These are phyloP conservation scores for Colletotrichum simmondsii DNA, from an alignment of 2,329 filamentous ascomycete species.

Conservation along the genomic window DNA sequence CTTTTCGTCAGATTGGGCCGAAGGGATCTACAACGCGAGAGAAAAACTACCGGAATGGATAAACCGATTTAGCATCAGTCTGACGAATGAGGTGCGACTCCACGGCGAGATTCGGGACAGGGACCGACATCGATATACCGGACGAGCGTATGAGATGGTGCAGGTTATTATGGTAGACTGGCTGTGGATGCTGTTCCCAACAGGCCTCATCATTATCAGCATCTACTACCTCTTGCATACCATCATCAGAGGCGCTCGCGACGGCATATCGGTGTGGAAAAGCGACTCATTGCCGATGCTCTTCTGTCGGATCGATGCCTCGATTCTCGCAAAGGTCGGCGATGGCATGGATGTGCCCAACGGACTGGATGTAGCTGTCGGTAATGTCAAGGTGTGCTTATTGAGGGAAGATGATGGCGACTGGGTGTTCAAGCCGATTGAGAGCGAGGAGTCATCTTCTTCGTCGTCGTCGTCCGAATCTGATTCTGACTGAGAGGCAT, in stretches of 20 bases:
- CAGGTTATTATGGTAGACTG: constrained; percentile 47
- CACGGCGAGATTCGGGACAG: constrained; percentile 39
- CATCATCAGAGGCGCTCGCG: constrained; percentile 46
- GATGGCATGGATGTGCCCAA: constrained; percentile 49
- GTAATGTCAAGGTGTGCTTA: constrained; percentile 46
- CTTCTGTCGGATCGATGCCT: constrained; percentile 48
- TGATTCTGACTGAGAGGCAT: constrained; percentile 10
- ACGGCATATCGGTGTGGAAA: constrained; percentile 51
- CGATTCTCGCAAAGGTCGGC: constrained; percentile 43
- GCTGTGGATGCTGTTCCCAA: constrained; percentile 50
- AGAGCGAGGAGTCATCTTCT: constrained; percentile 26
- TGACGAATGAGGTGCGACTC: constrained; percentile 49
- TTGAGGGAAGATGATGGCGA: constrained; percentile 45
- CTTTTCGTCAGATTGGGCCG: constrained; percentile 51
- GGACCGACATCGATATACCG: constrained; percentile 39
- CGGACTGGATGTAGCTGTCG: constrained; percentile 46
- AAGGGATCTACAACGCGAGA: constrained; percentile 48
- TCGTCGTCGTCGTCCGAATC: constrained; percentile 21
- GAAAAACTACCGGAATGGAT: constrained; percentile 46
- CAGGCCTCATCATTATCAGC: constrained; percentile 45
- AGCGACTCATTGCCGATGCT: constrained; percentile 50
- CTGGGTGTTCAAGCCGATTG: constrained; percentile 48
- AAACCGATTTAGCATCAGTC: constrained; percentile 43
- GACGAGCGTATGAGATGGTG: constrained; percentile 43
- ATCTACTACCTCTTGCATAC: constrained; percentile 49